Percentiles rank a stretch among this genome's conserved stretches.
Evolutionary conservation across 305 asterid species (phyloP).

Genomic region (Rubia peregrina): DNA sequence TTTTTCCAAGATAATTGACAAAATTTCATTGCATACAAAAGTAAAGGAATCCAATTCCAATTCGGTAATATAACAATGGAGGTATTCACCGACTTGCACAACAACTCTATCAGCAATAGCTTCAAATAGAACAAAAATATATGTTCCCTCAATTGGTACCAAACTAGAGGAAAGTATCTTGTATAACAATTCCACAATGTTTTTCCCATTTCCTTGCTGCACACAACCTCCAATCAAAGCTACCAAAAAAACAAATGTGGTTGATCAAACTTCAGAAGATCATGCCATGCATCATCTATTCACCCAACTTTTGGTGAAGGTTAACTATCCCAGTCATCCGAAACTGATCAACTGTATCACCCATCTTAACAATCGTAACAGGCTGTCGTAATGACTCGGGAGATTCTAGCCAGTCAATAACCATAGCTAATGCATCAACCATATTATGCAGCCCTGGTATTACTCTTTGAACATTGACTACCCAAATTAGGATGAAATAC

Average conservation of each 20-base stretch:
- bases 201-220: conserved; percentile 39
- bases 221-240: conserved; percentile 71
- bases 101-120: conserved; percentile 48
- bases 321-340: conserved; percentile 57
- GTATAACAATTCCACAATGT: conserved; percentile 45
- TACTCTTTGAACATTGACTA: no score
- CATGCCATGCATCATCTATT: conserved; percentile 44
- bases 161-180: conserved; percentile 40
- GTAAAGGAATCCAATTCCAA: conserved; percentile 44
- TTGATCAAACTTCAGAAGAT: conserved; percentile 41
- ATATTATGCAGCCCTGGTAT: no score
- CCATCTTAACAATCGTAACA: conserved; percentile 45
- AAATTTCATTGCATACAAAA: conserved; percentile 47
- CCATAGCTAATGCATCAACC: no score
- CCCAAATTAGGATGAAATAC: no score
- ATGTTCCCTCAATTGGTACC: conserved; percentile 57
- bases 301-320: conserved; percentile 60
- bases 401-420: no score
- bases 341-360: conserved; percentile 49
- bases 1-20: conserved; percentile 55
- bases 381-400: no score
- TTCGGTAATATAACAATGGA: conserved; percentile 49
- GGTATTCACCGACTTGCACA: conserved; percentile 41
- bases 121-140: conserved; percentile 60
- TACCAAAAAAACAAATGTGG: conserved; percentile 65